Evolutionary conservation across 441 rosid species (phyloP).

Genomic region (Jatropha podagrica): DNA sequence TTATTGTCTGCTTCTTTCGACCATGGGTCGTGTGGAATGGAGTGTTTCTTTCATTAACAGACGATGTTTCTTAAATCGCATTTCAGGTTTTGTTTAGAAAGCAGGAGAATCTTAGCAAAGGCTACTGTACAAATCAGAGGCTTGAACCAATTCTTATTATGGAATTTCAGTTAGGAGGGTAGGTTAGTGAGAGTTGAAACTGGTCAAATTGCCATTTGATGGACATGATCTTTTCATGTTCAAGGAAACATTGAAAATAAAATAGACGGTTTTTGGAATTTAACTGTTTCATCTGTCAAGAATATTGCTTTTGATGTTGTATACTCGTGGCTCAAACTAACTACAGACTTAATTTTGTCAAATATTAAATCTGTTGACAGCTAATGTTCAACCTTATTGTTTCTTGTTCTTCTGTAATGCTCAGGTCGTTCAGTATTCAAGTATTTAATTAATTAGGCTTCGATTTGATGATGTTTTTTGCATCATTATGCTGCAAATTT

Average conservation of each 20-base stretch:
- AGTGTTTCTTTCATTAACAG: neutral
- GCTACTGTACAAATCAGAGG: conserved; percentile 39
- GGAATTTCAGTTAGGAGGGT: conserved; percentile 1
- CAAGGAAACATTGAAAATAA: conserved; percentile 9
- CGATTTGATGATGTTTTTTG: too few relatives aligned
- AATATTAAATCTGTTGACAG: too few relatives aligned
- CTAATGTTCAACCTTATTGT: too few relatives aligned
- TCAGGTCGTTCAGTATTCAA: too few relatives aligned
- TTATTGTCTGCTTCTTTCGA: neutral
- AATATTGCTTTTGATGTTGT: neutral
- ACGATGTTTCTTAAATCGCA: neutral
- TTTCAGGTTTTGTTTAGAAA: conserved; percentile 30
- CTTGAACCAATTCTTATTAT: conserved; percentile 29
- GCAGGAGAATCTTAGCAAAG: conserved; percentile 20
- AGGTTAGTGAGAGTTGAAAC: neutral
- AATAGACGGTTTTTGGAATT: neutral
- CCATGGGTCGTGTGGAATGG: neutral
- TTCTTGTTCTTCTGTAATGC: too few relatives aligned
- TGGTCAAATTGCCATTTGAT: neutral
- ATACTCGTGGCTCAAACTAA: too few relatives aligned
- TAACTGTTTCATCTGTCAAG: neutral
- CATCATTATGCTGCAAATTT: too few relatives aligned
- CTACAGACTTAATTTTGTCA: too few relatives aligned
- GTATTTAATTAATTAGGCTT: too few relatives aligned
- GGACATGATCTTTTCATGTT: neutral